phyloP scores from a whole-genome alignment of 2,329 filamentous ascomycete genomes.

The Phoma herbarum region DNA sequence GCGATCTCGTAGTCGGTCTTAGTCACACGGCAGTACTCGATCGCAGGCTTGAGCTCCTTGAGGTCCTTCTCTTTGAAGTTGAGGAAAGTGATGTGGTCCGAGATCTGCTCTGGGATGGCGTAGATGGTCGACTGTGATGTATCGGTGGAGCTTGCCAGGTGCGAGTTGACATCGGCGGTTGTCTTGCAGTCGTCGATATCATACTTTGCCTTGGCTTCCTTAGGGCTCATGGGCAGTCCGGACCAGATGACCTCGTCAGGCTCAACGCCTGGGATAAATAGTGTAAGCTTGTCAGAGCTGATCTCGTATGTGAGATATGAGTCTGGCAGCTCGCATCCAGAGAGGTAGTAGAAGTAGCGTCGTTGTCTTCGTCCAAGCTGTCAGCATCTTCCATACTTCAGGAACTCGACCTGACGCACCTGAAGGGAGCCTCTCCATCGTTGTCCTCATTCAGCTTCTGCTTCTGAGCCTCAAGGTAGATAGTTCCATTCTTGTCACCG shows the following conservation, averaged over 20 bases:
- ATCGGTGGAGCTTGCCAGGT: conserved; percentile 66
- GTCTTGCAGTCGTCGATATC: conserved; percentile 74
- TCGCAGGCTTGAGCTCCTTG: conserved; percentile 66
- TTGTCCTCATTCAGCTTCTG: conserved; percentile 87
- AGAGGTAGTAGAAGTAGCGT: conserved; percentile 93
- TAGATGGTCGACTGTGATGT: conserved; percentile 66
- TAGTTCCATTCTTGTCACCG: conserved; percentile 71
- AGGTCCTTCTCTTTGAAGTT: conserved; percentile 72
- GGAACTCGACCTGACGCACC: conserved; percentile 58
- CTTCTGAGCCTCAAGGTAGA: conserved; percentile 89
- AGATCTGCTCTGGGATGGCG: conserved; percentile 81
- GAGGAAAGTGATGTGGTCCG: conserved; percentile 74
- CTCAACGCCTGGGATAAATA: conserved; percentile 91
- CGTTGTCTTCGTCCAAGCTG: conserved; percentile 70
- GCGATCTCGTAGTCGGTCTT: conserved; percentile 89
- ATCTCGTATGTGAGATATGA: conserved; percentile 85
- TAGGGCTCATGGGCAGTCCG: conserved; percentile 79
- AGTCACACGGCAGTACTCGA: conserved; percentile 80
- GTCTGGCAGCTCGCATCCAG: conserved; percentile 83
- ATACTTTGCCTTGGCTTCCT: conserved; percentile 76
- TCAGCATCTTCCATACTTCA: conserved; percentile 1
- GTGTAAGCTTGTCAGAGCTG: conserved; percentile 73
- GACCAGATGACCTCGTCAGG: conserved; percentile 94
- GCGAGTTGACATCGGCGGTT: conserved; percentile 77
- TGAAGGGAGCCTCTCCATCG: conserved; percentile 82